Base-by-base conservation (phyloP, 2,329 filamentous ascomycete species). In the Cladophialophora carrionii region DNA sequence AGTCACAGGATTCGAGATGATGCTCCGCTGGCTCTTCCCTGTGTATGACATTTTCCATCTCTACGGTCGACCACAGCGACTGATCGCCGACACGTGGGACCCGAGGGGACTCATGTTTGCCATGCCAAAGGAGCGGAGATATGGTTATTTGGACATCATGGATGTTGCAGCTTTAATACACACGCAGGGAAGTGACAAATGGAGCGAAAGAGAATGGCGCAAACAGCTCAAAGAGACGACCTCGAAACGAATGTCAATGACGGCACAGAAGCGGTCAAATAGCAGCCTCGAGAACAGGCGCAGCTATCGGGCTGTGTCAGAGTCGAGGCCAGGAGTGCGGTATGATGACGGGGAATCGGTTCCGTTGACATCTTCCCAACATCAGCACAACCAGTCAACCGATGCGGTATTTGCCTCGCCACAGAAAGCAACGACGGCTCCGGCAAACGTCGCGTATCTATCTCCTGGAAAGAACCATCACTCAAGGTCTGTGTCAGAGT, bases 81-180 rank as follows among this genome's bases (percentile, higher is more conserved):
- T 99, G 52, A 88, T 96, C 37, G 92, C 95, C 2, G 96, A 96
- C 74, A 89, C 90, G 0, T 85, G 93, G 52, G 93, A 98, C 77
- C 83, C 90, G 3, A 87, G 92, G 53, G 96, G 95, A 63, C 83
- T 99, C 70, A 99, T 99, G 95, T 99, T 98, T 76, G 95, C 93
- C 5, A 96, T 99, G 88, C 94, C 95, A 0, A 91, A 90, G 72
- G 88, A 95, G 71, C 87, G 88, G 60, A 86, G 90, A 69, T 96
- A 96, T 73, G 93, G 94, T 0, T 98, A 98, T 73, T 80, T 99
- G 29, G 95, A 98, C 73, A 87, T 92, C 41, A 79, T 93, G 62
- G 95, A 99, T 74, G 91, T 98, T 17, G 88, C 89, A 3, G 84
- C 85, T 60, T 80, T 98, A 49, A 92, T 99, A 67, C 84, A 90